Conservation (phyloP, 2,329 filamentous ascomycete genomes). For the Penicillium sp. region DNA sequence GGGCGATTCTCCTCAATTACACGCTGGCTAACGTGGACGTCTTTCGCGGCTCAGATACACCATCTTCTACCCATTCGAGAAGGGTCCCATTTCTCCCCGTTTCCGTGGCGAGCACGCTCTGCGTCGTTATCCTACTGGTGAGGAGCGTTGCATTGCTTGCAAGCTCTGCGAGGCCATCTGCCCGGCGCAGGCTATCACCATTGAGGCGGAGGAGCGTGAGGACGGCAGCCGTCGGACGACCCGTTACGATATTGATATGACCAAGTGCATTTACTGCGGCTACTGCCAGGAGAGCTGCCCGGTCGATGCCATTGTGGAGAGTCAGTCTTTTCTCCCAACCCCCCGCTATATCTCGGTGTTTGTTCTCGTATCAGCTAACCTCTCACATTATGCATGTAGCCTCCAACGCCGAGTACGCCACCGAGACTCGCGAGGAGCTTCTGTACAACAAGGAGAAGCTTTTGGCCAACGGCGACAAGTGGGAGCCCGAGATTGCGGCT, state of each 20-base stretch:
- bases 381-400: conserved; percentile 32
- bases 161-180: conserved; percentile 99
- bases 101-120: conserved; percentile 98
- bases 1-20: conserved; percentile 5
- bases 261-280: conserved; percentile 99
- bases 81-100: conserved; percentile 93
- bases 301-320: conserved; percentile 86
- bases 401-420: conserved; percentile 69
- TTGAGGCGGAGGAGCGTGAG: conserved; percentile 95
- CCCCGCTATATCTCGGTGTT: no score
- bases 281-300: conserved; percentile 99
- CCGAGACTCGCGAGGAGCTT: conserved; percentile 81
- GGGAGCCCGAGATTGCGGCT: conserved; percentile 95
- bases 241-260: conserved; percentile 99
- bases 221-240: conserved; percentile 94
- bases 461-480: conserved; percentile 84
- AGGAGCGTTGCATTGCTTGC: conserved; percentile 99
- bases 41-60: conserved; percentile 64
- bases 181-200: conserved; percentile 96
- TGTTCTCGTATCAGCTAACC: conserved; percentile 2
- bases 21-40: conserved; percentile 1
- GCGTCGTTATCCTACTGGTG: conserved; percentile 90
- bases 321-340: conserved; percentile 37
- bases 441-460: conserved; percentile 98
- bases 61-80: conserved; percentile 98